Evolutionary conservation across 2,329 filamentous ascomycete genomes (phyloP), one percentile per base, ranked within the genome.

Genomic region (Exophiala bonariae): DNA sequence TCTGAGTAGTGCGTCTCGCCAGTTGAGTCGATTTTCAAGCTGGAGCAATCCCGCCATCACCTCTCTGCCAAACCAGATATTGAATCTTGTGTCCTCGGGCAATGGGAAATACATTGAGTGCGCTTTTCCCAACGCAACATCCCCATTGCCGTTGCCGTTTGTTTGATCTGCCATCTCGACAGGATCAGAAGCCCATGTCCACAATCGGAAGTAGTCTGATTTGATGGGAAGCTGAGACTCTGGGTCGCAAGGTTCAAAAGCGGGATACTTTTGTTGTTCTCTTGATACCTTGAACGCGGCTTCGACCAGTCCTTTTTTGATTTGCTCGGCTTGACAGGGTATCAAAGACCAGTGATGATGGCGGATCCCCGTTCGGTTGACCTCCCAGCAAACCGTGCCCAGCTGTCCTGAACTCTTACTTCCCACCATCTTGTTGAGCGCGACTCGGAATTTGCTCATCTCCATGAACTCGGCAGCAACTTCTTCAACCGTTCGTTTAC

Each of bases 271-370:
- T 17, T 79, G 64, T 38, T 95, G 95, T 64, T 95, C 87, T 0
- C 89, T 90, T 63, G 96, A 83, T 1, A 95, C 87, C 43, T 85
- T 85, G 71, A 99, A 96, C 0, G 85, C 92, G 0, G 87, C 89
- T 65, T 96, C 89, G 0, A 95, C 87, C 1, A 95, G 75, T 0
- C 87, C 87, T 37, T 82, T 82, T 16, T 70, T 72, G 41, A 96
- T 79, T 35, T 89, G 72, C 8, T 86, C 77, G 0, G 79, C 73
- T 0, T 86, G 80, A 1, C 95, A 75, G 1, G 93, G 89, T 22
- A 97, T 72, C 58, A 95, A 86, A 68, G 99, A 95, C 93, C 91
- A 96, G 63, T 97, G 92, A 1, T 85, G 78, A 64, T 99, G 93
- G 46, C 97, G 83, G 44, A 93, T 89, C 41, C 80, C 80, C 3